Evolutionary conservation across 306 rosid species (phyloP), one percentile per base, ranked within the genome.

Genomic region (Mucuna pruriens): DNA sequence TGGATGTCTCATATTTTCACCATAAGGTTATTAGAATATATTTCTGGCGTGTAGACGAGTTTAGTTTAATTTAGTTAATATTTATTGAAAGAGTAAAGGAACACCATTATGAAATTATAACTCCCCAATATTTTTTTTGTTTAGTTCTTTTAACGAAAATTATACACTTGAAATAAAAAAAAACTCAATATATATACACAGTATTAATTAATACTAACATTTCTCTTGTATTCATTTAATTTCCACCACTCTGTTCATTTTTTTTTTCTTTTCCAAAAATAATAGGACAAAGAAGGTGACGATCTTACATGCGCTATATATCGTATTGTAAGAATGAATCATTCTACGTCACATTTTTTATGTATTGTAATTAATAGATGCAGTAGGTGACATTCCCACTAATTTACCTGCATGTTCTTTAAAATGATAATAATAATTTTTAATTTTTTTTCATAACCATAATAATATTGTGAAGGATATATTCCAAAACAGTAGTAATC

Each of bases 401-500:
- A 19, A 40, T 40, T 39, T 11, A 67, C 19, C 5, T 10, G n/a
- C 73, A 40, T 39, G 54, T 48, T 57, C 22, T 36, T 10, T 38
- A 19, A 17, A 65, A 68, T 40, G 9, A 44, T 44, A 4, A 34
- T 48, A 12, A 23, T 36, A 61, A 63, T 29, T 7, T 34, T 13
- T 9, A 63, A 60, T 33, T 31, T 57, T 55, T 4, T 26, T 13
- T 16, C 40, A 13, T 5, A 33, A 1, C 6, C 22, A 29, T n/a
- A 0, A 29, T n/a, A 0, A 51, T 25, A 62, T 23, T 7, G n/a
- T 7, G 33, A 70, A 61, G 16, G 84, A 75, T n/a, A n/a, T n/a
- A n/a, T 75, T 76, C 82, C 25, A 44, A 80, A 71, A 46, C 55
- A 70, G 57, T 76, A 22, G 34, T 54, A 42, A 72, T 45, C 6